A percentile compares a stretch with the other conserved stretches of the same genome.
phyloP scores from a whole-genome alignment of 208 protist genomes.

The Acanthamoeba polyphaga region DNA sequence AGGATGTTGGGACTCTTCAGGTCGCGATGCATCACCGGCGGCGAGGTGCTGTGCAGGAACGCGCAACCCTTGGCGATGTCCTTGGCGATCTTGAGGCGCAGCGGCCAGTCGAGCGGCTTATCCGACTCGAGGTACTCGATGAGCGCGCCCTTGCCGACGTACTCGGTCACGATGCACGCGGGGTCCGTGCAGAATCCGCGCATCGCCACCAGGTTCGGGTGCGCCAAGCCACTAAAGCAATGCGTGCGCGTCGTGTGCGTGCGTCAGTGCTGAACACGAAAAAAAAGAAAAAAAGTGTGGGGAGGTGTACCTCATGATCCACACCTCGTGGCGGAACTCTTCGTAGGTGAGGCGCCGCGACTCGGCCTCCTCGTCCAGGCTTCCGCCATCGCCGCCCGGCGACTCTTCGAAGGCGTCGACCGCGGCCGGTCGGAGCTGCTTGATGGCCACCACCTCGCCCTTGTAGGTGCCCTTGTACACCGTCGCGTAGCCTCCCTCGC shows the following conservation, averaged over 20 bases:
- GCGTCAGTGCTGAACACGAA: too few species aligned
- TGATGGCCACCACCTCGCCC: conserved; percentile 39
- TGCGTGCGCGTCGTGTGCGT: too few species aligned
- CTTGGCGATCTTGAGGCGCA: background rate
- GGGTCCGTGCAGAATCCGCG: conserved; percentile 28
- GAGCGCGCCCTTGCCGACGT: too few species aligned
- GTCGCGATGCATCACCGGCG: conserved; percentile 13
- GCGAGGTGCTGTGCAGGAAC: background rate
- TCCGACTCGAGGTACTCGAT: too few species aligned
- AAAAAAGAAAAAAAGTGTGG: too few species aligned
- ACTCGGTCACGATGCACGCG: conserved; percentile 69
- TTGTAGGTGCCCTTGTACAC: conserved; percentile 45
- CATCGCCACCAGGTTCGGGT: conserved; percentile 38
- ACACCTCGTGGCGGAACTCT: conserved; percentile 75
- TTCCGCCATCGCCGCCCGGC: too few species aligned
- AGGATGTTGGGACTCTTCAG: conserved; percentile 40
- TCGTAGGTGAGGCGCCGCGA: background rate
- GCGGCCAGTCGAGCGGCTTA: too few species aligned
- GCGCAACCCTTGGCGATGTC: conserved; percentile 23
- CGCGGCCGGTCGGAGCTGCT: conserved; percentile 35
- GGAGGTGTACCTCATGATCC: conserved; percentile 53
- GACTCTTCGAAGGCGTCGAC: too few species aligned
- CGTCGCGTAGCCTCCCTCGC: conserved; percentile 25
- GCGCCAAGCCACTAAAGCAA: background rate
- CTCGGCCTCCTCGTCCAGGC: too few species aligned